Base-by-base conservation (phyloP, 73 alveolate species). In the Stentor roeselii region DNA sequence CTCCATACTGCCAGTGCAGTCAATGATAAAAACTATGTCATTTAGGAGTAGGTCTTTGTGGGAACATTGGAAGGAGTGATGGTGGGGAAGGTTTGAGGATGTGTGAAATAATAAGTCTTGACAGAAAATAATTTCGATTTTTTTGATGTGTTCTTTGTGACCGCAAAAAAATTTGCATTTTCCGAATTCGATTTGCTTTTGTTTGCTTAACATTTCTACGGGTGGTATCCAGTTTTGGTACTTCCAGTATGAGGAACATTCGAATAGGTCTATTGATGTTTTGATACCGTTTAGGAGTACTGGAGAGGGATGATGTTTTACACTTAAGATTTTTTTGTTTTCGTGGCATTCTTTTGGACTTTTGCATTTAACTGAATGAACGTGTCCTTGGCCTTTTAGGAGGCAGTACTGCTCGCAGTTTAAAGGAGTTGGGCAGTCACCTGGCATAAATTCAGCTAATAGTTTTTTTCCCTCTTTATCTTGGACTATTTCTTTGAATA, bases 61-160 rank as follows among this genome's bases (percentile, higher is more conserved):
- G 14, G 82, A 61, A 61, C 82, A 61, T 61, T 6, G 82, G 42
- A 61, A 61, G 21, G 6, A 11, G 82, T 61, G 82, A 61, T 61
- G 59, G 11, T 35, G 6, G 6, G 21, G 11, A 11, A 30, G 14
- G 60, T 61, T 36, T 11, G 60, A 14, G 27, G 15, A 11, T 11
- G 21, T 61, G 42, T 61, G 82, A 36, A 61, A 61, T 6, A 61
- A 30, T 14, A 14, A 14, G 14, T 11, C 11, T 61, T 61, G 59
- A 61, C 82, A 61, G 38, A 30, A 61, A 35, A 61, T 61, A 30
- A 6, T 61, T 61, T 61, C 82, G n/a, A n/a, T n/a, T n/a, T n/a
- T n/a, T n/a, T n/a, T n/a, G 15, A 14, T 30, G 82, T 61, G 82
- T 11, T 11, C 11, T 61, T n/a, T 14, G 58, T n/a, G 42, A 35